Percentiles rank a stretch among this genome's conserved stretches.
Evolutionary conservation across 139 green algal genomes (phyloP).

Genomic region (Volvox africanus): DNA sequence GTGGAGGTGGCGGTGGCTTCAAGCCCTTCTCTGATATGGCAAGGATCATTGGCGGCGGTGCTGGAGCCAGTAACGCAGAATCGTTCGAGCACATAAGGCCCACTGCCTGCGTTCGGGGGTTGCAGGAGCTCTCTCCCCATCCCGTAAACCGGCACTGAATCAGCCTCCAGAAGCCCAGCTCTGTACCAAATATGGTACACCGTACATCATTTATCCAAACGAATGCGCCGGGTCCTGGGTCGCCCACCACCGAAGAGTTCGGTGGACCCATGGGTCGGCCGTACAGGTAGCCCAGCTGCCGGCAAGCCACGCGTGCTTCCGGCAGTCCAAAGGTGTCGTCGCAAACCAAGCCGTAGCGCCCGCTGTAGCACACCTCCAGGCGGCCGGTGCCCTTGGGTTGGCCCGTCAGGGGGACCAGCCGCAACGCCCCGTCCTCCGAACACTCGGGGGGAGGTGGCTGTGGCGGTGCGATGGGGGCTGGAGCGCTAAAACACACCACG

Average conservation of each 20-base stretch:
- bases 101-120: neutral
- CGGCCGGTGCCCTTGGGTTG: neutral
- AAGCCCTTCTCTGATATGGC: neutral
- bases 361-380: conserved; percentile 43
- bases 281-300: conserved; percentile 41
- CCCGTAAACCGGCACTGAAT: conserved; percentile 22
- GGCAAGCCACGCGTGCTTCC: conserved; percentile 39
- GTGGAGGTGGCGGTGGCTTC: neutral
- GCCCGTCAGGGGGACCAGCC: neutral
- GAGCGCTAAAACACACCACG: neutral
- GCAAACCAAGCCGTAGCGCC: conserved; percentile 25
- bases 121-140: neutral
- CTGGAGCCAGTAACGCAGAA: neutral
- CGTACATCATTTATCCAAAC: conserved; percentile 30
- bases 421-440: conserved; percentile 4
- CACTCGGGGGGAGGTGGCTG: conserved; percentile 32
- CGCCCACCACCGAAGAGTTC: neutral
- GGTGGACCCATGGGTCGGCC: neutral
- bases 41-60: neutral
- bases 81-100: conserved; percentile 25
- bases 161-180: conserved; percentile 21
- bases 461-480: neutral
- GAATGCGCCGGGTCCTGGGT: neutral
- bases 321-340: neutral
- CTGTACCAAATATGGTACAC: neutral